These are phyloP conservation scores for Diaporthe australafricana DNA, from an alignment of 2,329 filamentous ascomycete species.

Conservation along the genomic window DNA sequence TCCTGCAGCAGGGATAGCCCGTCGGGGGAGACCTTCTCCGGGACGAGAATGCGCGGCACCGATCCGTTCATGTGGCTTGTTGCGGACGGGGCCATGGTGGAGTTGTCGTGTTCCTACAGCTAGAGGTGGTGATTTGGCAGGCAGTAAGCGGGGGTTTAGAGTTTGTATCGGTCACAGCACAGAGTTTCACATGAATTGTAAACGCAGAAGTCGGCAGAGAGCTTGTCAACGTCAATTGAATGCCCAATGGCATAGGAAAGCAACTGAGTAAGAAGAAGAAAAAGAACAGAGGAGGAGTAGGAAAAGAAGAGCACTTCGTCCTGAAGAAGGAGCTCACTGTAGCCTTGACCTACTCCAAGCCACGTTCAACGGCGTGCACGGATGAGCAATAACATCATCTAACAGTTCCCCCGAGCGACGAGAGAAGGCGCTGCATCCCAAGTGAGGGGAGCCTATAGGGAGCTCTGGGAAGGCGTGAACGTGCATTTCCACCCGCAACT, in stretches of 20 bases:
- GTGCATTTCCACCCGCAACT: constrained; percentile 22
- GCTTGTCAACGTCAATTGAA: neutral
- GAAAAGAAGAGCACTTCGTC: neutral
- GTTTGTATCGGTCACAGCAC: neutral
- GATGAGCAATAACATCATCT: constrained; percentile 25
- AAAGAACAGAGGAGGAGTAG: neutral
- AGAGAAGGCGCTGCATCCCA: neutral
- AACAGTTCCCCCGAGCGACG: constrained; percentile 1
- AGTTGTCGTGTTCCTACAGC: neutral
- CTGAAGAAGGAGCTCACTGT: neutral
- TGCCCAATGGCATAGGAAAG: constrained; percentile 6
- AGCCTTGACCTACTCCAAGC: neutral
- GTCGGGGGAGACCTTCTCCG: constrained; percentile 85
- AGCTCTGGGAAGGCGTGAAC: neutral
- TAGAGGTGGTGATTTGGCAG: neutral
- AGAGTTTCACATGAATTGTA: neutral
- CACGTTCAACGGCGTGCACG: constrained; percentile 4
- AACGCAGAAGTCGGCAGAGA: neutral
- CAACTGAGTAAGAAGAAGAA: neutral
- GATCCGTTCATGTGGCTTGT: constrained; percentile 38
- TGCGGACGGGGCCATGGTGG: constrained; percentile 45
- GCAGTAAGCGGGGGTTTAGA: neutral
- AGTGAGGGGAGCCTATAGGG: constrained; percentile 23
- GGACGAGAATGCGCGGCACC: constrained; percentile 71
- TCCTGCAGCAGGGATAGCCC: constrained; percentile 76